Percentiles rank a stretch among this genome's conserved stretches.
Evolutionary conservation across 768 basidiomycete species (phyloP).

Genomic region (Crucibulum laeve): DNA sequence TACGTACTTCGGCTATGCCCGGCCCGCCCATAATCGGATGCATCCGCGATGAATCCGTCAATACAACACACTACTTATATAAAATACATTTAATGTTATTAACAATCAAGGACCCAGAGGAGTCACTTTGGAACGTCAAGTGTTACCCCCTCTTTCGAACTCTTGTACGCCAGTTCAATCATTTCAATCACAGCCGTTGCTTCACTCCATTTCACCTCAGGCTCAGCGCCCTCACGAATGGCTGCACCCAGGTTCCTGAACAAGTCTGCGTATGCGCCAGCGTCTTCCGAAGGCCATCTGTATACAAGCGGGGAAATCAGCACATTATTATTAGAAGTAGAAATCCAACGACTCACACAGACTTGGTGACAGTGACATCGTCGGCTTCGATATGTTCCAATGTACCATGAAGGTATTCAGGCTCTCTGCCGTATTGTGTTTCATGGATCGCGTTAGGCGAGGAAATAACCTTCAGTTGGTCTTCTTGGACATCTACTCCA

Average conservation of each 20-base stretch:
- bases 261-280: constrained; percentile 55
- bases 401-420: constrained; percentile 57
- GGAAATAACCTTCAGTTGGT: constrained; percentile 58
- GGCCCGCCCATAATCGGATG: too few relatives aligned
- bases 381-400: constrained; percentile 53
- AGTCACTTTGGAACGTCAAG: constrained; percentile 22
- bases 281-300: constrained; percentile 61
- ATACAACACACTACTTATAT: constrained; percentile 17
- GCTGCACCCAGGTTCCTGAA: constrained; percentile 64
- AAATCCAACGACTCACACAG: constrained; percentile 21
- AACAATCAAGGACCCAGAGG: too few relatives aligned
- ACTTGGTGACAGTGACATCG: constrained; percentile 31
- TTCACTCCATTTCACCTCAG: constrained; percentile 70
- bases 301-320: too few relatives aligned
- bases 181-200: constrained; percentile 69
- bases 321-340: background rate
- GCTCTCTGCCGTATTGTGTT: constrained; percentile 53
- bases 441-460: constrained; percentile 41
- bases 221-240: constrained; percentile 50
- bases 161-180: constrained; percentile 69
- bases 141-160: constrained; percentile 53
- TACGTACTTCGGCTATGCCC: too few relatives aligned
- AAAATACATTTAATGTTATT: constrained; percentile 8
- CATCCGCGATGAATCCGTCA: too few relatives aligned
- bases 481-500: constrained; percentile 78